Base-by-base conservation (phyloP, 805 yeast genomes). In the Saccharomycopsis sp. region DNA sequence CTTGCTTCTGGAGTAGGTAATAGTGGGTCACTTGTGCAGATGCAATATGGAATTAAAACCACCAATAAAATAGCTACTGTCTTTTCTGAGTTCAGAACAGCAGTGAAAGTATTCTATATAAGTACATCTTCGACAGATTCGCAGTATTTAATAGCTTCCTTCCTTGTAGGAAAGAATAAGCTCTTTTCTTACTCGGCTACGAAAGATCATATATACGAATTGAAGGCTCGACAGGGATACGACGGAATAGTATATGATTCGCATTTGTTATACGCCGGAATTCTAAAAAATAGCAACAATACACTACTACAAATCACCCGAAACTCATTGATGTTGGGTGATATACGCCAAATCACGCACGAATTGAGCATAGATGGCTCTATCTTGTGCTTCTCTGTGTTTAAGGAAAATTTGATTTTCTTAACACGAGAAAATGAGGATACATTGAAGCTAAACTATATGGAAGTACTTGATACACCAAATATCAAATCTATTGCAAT, bases 1-100 rank as follows among this genome's bases (percentile, higher is more conserved):
- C 22, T 58, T 14, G 44, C 50, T 19, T 56, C 58, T 2, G 61
- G 61, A 14, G 58, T 42, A 35, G 54, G 25, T 9, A 24, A 14
- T 15, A 38, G 38, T 23, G 61, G 61, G 7, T 2, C 54, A 14
- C 22, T 58, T 9, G 44, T 25, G 3, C 53, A 56, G 17, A 52
- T 58, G 56, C 23, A 55, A 38, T 23, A 42, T 3, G 61, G 61
- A 12, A 19, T 58, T 15, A 22, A 23, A 12, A 52, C 56, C 15
- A n/a, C 12, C 12, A 24, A 14, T 3, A n/a, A 15, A 14, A 47
- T 35, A 9, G 14, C 22, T 44, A 44, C 50, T 3, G 22, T 44
- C 41, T 47, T 41, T 22, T 19, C 14, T 2, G 35, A 17, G 9
- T 56, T 58, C 41, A 56, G 42, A 47, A 52, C n/a, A 19, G 56